Evolutionary conservation across 78 protist species (phyloP), one percentile per base, ranked within the genome.

Genomic region (Andalucia godoyi): DNA sequence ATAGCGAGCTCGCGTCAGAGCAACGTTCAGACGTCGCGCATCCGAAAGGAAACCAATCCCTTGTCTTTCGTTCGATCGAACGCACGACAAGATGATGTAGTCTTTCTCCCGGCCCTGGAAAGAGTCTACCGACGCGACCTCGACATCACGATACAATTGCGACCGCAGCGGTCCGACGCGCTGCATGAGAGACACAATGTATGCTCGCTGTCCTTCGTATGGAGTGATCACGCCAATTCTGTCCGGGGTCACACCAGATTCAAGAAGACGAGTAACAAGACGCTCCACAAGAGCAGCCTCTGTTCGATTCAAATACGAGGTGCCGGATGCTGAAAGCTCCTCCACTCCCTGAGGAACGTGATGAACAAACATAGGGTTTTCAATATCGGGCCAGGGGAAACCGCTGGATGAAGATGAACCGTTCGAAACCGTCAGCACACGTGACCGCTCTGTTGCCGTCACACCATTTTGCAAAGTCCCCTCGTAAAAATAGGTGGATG

Each of bases 81-180:
- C 99, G 85, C 99, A 97, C 1, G 99, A 87, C 37, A 98, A 63
- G 27, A 98, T 84, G 66, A 98, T 96, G 70, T 68, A 92, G 52
- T 98, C 99, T 57, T 97, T 96, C 80, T 98, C 99, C 23, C 99
- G 79, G 25, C 83, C 86, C 60, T 97, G 99, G 93, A 97, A 97
- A 21, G 96, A 76, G 64, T 97, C 99, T 10, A 97, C 99, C 18
- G 83, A 59, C 13, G 99, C 98, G 32, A 97, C 95, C 66, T 89
- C 88, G 45, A 91, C 55, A 0, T 63, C 77, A 47, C 62, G 34
- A 79, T 95, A 97, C 40, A 88, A 71, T 6, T 72, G 68, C 4
- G 51, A n/a, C n/a, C 80, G 62, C 25, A 89, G 83, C 4, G 79
- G 17, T 34, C 98, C 99, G 30, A 74, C 41, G 36, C 68, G 62